Evolutionary conservation across 1,139 yeast genomes (phyloP).

Genomic region (Geotrichum europaeum): DNA sequence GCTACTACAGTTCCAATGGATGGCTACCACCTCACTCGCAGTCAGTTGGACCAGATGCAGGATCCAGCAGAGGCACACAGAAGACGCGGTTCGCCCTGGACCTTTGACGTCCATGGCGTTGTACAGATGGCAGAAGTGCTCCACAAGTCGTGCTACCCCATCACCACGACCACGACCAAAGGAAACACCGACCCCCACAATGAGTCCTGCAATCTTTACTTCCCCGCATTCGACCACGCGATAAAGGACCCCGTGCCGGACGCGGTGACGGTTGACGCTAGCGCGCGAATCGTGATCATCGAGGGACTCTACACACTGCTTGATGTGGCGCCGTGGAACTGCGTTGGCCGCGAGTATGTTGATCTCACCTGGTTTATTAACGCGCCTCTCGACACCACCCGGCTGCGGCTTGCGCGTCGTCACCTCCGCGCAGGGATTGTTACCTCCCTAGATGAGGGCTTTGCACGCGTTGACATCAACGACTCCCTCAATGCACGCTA

Average conservation of each 20-base stretch:
- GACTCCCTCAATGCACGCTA: constrained; percentile 64
- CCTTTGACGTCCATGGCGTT: constrained; percentile 48
- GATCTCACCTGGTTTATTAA: constrained; percentile 38
- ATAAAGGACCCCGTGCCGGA: constrained; percentile 53
- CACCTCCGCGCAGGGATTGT: constrained; percentile 71
- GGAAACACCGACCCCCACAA: not conserved
- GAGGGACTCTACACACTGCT: constrained; percentile 46
- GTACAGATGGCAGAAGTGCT: constrained; percentile 11
- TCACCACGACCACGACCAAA: not conserved
- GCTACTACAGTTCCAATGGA: constrained; percentile 52
- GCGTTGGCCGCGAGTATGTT: constrained; percentile 32
- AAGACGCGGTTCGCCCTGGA: constrained; percentile 78
- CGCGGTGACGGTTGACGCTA: constrained; percentile 42
- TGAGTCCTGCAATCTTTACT: not conserved
- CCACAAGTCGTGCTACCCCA: constrained; percentile 4
- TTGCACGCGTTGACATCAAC: constrained; percentile 55
- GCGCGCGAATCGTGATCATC: constrained; percentile 45
- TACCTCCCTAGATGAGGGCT: constrained; percentile 50
- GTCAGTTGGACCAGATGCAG: constrained; percentile 45
- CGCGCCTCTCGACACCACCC: constrained; percentile 43
- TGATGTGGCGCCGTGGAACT: constrained; percentile 24
- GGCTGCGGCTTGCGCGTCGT: constrained; percentile 58
- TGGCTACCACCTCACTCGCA: constrained; percentile 73
- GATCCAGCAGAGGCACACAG: constrained; percentile 53
- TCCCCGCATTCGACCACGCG: constrained; percentile 73